Percentiles rank a stretch among this genome's conserved stretches.
Evolutionary conservation across 2,329 filamentous ascomycete species (phyloP).

Genomic region (Penicillium sp.): DNA sequence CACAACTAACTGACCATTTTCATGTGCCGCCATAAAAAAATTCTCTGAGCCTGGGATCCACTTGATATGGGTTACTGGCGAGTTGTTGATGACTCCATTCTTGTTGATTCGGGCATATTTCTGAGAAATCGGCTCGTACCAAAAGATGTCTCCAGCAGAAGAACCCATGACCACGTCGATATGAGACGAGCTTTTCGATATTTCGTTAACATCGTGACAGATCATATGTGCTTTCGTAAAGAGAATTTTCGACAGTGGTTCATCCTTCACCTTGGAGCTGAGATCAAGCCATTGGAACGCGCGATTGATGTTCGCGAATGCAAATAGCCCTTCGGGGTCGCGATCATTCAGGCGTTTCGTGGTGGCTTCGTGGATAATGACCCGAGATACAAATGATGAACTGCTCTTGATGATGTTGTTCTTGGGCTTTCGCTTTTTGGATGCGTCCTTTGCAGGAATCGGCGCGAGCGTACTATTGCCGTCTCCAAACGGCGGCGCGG

Average conservation of each 20-base stretch:
- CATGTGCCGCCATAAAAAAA: slow-evolving; percentile 87
- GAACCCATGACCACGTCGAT: slow-evolving; percentile 95
- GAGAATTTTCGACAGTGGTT: slow-evolving; percentile 92
- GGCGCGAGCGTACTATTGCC: slow-evolving; percentile 75
- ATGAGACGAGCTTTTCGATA: slow-evolving; percentile 79
- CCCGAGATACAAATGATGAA: slow-evolving; percentile 96
- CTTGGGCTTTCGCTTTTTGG: slow-evolving; percentile 90
- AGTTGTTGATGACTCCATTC: slow-evolving; percentile 88
- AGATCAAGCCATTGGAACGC: slow-evolving; percentile 96
- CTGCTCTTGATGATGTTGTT: slow-evolving; percentile 99
- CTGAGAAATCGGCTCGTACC: slow-evolving; percentile 97
- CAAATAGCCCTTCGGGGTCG: slow-evolving; percentile 77
- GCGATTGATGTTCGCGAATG: slow-evolving; percentile 93
- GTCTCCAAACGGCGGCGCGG: slow-evolving; percentile 77
- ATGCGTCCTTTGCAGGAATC: slow-evolving; percentile 66
- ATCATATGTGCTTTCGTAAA: slow-evolving; percentile 96
- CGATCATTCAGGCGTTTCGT: slow-evolving; percentile 80
- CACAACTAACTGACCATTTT: slow-evolving; percentile 87
- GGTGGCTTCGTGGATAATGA: slow-evolving; percentile 84
- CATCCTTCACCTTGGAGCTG: slow-evolving; percentile 71
- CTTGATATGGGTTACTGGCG: slow-evolving; percentile 81
- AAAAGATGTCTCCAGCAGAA: slow-evolving; percentile 94
- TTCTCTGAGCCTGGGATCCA: slow-evolving; percentile 97
- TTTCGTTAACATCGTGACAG: slow-evolving; percentile 87
- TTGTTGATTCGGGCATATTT: slow-evolving; percentile 96